Evolutionary conservation across 2,329 filamentous ascomycete species (phyloP), one percentile per base, ranked within the genome.

Genomic region (Dothideomycetes sp.): DNA sequence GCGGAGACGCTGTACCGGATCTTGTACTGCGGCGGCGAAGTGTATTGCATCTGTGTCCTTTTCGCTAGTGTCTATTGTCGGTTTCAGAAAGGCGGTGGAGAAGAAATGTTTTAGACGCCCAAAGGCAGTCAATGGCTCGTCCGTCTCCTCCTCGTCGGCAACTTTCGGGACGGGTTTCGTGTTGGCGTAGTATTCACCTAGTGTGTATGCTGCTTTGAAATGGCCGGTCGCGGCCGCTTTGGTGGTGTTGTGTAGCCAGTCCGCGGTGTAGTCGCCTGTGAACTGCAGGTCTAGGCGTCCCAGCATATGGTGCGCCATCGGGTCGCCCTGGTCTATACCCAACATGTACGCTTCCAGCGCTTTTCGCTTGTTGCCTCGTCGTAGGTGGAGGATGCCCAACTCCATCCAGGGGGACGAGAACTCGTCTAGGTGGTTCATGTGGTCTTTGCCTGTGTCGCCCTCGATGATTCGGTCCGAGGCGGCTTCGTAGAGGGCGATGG

Each of bases 171-270:
- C 54, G 56, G 12, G 47, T 46, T 30, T 45, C 51, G 22, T 7
- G 30, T 50, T 42, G 10, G 49, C 47, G 43, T 68, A 68, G 48
- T 62, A 68, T 14, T 51, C 43, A 2, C 50, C 63, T 8, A 69
- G 49, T 9, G 56, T 43, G 27, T 58, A 53, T 19, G 55, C 57
- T 7, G 65, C 63, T 38, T 57, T 55, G 5, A 49, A 41, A 36
- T 65, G 57, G 1, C 60, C 58, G 4, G 58, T 59, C 9, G 59
- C 57, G 3, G 65, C 66, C 2, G 65, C 64, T 53, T 68, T 68
- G 24, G 54, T 66, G 38, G 61, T 61, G 45, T 62, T 59, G 41
- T 58, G 58, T 7, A 68, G 49, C 65, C 66, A 69, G 3, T 54
- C 48, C 22, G 49, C 48, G 12, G 53, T 60, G 18, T 47, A 43